Conservation (phyloP, 2,329 filamentous ascomycete species). For the Allantophomopsis lycopodina region DNA sequence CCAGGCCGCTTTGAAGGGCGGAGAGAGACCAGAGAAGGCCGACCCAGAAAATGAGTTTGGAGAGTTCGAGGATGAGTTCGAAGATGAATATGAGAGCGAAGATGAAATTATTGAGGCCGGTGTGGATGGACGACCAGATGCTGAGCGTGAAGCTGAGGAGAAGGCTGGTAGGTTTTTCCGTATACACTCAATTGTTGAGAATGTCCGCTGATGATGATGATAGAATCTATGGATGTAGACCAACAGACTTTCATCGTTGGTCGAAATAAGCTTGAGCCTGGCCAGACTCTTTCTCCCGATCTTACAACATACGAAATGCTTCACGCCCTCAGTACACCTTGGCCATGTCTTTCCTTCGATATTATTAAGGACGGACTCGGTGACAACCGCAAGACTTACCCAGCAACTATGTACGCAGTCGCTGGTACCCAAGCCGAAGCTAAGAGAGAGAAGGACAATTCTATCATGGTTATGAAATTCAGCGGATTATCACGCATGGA, state of each 20-base stretch:
- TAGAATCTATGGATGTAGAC: constrained; percentile 83
- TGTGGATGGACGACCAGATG: constrained; percentile 83
- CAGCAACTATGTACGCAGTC: constrained; percentile 88
- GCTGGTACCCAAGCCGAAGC: constrained; percentile 85
- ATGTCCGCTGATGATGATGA: constrained; percentile 9
- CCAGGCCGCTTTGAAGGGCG: constrained; percentile 40
- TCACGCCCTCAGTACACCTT: constrained; percentile 83
- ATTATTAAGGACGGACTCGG: constrained; percentile 77
- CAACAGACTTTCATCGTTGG: constrained; percentile 93
- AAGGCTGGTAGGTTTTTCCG: constrained; percentile 39
- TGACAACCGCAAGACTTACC: constrained; percentile 83
- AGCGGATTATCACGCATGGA: constrained; percentile 86
- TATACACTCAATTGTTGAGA: constrained; percentile 1
- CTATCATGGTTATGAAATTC: constrained; percentile 92
- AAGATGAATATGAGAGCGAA: constrained; percentile 80
- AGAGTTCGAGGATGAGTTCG: constrained; percentile 93
- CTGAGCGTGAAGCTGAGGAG: constrained; percentile 84
- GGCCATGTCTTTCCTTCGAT: constrained; percentile 96
- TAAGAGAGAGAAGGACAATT: constrained; percentile 67
- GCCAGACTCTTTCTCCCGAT: constrained; percentile 84
- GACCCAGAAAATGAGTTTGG: constrained; percentile 54
- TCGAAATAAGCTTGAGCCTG: constrained; percentile 77
- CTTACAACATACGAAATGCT: constrained; percentile 96
- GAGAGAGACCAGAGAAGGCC: constrained; percentile 47
- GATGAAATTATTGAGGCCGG: constrained; percentile 92